Evolutionary conservation across 768 basidiomycete species (phyloP).

Genomic region (Hemileccinum impolitum): DNA sequence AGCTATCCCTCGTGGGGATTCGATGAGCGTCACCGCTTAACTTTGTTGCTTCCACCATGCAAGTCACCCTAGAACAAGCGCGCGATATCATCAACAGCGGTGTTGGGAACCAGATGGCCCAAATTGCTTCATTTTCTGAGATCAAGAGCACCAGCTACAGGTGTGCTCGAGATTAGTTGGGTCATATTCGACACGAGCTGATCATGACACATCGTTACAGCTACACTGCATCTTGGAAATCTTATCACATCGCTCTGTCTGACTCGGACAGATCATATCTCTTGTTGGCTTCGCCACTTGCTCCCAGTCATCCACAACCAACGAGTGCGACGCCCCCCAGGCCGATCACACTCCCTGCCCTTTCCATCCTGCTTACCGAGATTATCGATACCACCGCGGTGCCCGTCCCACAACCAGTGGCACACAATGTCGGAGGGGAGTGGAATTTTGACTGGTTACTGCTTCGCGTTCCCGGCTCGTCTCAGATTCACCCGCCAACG

Average conservation of each 20-base stretch:
- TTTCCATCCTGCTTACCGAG: constrained; percentile 38
- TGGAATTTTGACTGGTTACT: constrained; percentile 25
- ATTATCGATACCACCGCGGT: constrained; percentile 46
- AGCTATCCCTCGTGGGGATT: too few relatives aligned
- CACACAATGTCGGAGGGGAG: constrained; percentile 40
- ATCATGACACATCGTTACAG: constrained; percentile 9
- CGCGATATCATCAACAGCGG: constrained; percentile 29
- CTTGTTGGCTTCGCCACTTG: constrained; percentile 20
- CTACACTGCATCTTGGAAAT: constrained; percentile 24
- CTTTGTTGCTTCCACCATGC: constrained; percentile 1
- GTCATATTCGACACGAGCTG: not conserved
- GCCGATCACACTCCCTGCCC: constrained; percentile 31
- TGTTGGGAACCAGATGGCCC: constrained; percentile 12
- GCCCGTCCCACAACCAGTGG: constrained; percentile 45
- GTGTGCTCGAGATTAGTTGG: constrained; percentile 13
- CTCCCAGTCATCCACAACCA: constrained; percentile 10
- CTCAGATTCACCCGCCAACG: constrained; percentile 32
- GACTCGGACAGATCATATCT: constrained; percentile 26
- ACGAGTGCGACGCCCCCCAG: constrained; percentile 1
- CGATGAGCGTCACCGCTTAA: too few relatives aligned
- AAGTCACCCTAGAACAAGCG: constrained; percentile 27
- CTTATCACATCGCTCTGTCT: constrained; percentile 27
- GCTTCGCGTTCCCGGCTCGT: constrained; percentile 36
- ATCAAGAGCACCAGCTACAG: constrained; percentile 28
- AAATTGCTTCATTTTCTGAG: constrained; percentile 20